Evolutionary conservation across 768 basidiomycete genomes (phyloP), one percentile per base, ranked within the genome.

Genomic region (Trametes sanguinea): DNA sequence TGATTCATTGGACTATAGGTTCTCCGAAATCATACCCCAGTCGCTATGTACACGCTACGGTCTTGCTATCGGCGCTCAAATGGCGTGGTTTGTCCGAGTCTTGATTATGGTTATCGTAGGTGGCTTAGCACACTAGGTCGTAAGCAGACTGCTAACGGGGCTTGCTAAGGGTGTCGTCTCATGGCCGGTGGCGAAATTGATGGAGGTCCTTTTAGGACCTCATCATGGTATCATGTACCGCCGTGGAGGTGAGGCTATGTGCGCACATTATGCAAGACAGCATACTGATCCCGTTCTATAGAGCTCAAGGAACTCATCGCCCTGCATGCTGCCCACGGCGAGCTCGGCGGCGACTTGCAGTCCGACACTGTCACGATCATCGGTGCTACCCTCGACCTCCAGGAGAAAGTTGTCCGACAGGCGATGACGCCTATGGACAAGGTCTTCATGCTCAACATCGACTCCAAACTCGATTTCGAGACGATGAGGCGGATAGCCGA

Each of bases 171-270:
- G 83, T 10, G 70, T 90, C 10, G 74, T 93, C 50, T 78, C 90
- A 2, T 93, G 90, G 89, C 92, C 92, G 6, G 84, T 92, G 5
- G 89, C 92, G 1, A 92, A 91, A 68, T 67, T 93, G 1, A 81
- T 94, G 37, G 89, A 92, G 67, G 81, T 84, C 60, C 81, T 82
- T 6, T 80, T 94, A 3, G 92, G 92, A 8, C 74, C 85, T 0
- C 90, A 94, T 72, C 90, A 92, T 69, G 92, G 92, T 46, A 91
- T 94, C 70, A 91, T 94, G 57, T 95, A 94, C 68, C 83, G 92
- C 13, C 82, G 91, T 60, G 84, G 78, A 63, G 85, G 65, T 61
- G 32, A 33, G 61, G 35, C n/a, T 2, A 10, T 9, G 11, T 16
- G 11, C 35, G 46, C 22, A 22, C 22, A 33, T 8, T 33, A 8